Conservation (phyloP, 1,284 basidiomycete species). For the Cryptococcus sp. region DNA sequence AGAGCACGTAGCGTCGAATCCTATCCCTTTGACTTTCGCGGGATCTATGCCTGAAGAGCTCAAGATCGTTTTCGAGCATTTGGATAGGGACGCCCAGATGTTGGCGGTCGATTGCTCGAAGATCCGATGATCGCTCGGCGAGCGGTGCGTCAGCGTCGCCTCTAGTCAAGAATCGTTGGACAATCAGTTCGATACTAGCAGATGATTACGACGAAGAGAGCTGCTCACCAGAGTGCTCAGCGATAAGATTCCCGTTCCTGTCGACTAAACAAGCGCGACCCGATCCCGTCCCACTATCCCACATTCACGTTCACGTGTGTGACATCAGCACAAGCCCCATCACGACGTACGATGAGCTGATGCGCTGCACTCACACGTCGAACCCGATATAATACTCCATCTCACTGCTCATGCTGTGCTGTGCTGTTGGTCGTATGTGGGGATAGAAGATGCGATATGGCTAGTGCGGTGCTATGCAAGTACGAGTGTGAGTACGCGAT, state of each 20-base stretch:
- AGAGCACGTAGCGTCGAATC: conserved; percentile 97
- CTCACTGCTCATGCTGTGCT: conserved; percentile 12
- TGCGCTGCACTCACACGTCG: conserved; percentile 56
- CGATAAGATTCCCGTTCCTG: conserved; percentile 71
- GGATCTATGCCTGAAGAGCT: conserved; percentile 63
- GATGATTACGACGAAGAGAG: not conserved
- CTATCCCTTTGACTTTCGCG: conserved; percentile 76
- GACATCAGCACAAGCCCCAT: conserved; percentile 11
- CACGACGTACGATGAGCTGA: not conserved
- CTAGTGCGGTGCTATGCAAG: no score
- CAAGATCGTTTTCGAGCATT: conserved; percentile 71
- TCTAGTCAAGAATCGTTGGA: conserved; percentile 51
- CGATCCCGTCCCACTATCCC: conserved; percentile 81
- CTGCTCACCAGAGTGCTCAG: conserved; percentile 52
- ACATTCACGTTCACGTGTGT: not conserved
- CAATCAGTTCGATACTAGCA: not conserved
- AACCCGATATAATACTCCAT: conserved; percentile 60
- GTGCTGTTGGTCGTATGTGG: not conserved
- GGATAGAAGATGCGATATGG: not conserved
- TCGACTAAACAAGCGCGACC: conserved; percentile 84
- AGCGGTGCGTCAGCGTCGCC: conserved; percentile 80
- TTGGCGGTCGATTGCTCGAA: conserved; percentile 77
- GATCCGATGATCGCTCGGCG: conserved; percentile 80
- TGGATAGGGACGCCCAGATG: conserved; percentile 81
- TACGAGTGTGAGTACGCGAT: no score